Evolutionary conservation across 1,284 basidiomycete species (phyloP).

Genomic region (Trichosporon sp.): DNA sequence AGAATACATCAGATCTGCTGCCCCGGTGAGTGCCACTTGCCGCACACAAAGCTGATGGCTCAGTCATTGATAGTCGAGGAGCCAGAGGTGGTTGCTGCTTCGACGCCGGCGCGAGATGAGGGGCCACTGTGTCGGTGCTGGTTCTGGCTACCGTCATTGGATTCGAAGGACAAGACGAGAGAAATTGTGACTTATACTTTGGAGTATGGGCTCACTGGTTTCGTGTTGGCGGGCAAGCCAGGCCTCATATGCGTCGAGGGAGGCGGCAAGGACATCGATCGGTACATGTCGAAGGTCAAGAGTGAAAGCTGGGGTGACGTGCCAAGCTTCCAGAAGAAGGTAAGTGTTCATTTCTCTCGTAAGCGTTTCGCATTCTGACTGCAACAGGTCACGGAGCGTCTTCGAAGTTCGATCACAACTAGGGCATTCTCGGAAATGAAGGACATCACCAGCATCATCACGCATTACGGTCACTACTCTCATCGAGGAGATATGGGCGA

Average conservation of each 20-base stretch:
- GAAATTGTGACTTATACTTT: constrained; percentile 56
- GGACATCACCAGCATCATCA: constrained; percentile 56
- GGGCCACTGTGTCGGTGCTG: constrained; percentile 48
- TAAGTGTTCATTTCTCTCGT: constrained; percentile 30
- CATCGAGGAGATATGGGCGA: constrained; percentile 59
- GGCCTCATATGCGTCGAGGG: constrained; percentile 58
- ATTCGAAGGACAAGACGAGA: constrained; percentile 54
- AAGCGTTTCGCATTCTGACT: not conserved
- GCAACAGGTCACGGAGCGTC: constrained; percentile 56
- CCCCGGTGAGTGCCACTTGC: not conserved
- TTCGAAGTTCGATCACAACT: constrained; percentile 43
- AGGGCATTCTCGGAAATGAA: constrained; percentile 41
- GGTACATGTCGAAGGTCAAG: constrained; percentile 58
- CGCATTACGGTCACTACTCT: constrained; percentile 53
- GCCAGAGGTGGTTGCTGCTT: not conserved
- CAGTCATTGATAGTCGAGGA: constrained; percentile 1
- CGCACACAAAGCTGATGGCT: not conserved
- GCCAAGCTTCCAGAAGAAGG: constrained; percentile 58
- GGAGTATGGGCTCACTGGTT: constrained; percentile 54
- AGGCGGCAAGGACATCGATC: constrained; percentile 45
- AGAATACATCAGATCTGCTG: constrained; percentile 31
- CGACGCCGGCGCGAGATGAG: constrained; percentile 18
- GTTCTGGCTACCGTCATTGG: constrained; percentile 57
- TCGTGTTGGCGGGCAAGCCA: constrained; percentile 58
- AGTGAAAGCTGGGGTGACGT: constrained; percentile 58